phyloP scores from a whole-genome alignment of 208 protist genomes.

The Trypanosoma boissoni region DNA sequence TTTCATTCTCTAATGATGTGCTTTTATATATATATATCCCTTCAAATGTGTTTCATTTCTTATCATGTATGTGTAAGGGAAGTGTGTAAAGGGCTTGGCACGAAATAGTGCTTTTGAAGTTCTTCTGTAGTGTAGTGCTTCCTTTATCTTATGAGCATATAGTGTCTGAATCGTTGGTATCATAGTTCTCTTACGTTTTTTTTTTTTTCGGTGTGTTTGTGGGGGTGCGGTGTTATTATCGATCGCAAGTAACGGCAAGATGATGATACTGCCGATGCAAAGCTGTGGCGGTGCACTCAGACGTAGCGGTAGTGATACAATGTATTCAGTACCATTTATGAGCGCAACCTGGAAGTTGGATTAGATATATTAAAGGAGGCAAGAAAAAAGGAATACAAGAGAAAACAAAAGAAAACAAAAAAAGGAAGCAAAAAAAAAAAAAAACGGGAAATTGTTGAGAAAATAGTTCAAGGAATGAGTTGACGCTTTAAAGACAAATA shows the following conservation, averaged over 20 bases:
- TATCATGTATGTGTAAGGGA: slow-evolving; percentile 3
- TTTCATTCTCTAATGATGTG: too few species aligned
- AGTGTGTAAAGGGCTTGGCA: too few species aligned
- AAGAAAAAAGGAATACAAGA: background rate
- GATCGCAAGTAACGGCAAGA: too few species aligned
- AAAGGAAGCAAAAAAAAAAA: background rate
- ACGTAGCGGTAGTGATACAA: too few species aligned
- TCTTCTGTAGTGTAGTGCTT: slow-evolving; percentile 3
- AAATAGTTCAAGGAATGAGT: background rate
- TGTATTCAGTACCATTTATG: too few species aligned
- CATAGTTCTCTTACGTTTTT: too few species aligned
- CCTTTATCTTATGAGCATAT: background rate
- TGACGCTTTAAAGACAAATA: slow-evolving; percentile 5
- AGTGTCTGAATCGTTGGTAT: too few species aligned
- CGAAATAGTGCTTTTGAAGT: too few species aligned
- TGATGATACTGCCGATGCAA: too few species aligned
- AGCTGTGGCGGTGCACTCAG: too few species aligned
- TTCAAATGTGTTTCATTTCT: slow-evolving; percentile 13
- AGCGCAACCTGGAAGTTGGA: background rate
- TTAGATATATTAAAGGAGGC: background rate
- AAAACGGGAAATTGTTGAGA: background rate
- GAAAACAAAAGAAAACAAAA: slow-evolving; percentile 10
- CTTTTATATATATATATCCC: slow-evolving; percentile 6
- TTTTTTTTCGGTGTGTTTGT: background rate
- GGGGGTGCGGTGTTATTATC: too few species aligned